A percentile compares a stretch with the other conserved stretches of the same genome.
Conservation (phyloP, 75 land plant species). For the Adiantum capillusveneris region DNA sequence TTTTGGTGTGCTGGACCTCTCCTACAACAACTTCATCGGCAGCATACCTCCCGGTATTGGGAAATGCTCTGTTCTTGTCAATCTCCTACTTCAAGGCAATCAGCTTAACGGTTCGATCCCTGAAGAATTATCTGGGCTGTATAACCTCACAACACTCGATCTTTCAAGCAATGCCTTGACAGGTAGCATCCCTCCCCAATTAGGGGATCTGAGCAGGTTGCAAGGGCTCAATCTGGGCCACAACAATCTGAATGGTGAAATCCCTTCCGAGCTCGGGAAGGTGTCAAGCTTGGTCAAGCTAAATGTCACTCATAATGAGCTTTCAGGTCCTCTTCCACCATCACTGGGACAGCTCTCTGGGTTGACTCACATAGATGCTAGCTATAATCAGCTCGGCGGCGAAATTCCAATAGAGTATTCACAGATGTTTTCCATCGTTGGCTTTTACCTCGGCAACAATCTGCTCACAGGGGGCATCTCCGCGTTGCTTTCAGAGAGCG, state of each 20-base stretch:
- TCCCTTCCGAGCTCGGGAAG: slow-evolving; percentile 23
- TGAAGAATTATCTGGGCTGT: slow-evolving; percentile 30
- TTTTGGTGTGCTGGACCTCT: slow-evolving; percentile 57
- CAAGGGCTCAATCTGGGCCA: slow-evolving; percentile 44
- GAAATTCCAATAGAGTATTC: slow-evolving; percentile 26
- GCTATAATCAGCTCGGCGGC: slow-evolving; percentile 32
- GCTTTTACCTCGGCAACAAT: slow-evolving; percentile 15
- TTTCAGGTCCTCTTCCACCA: slow-evolving; percentile 40
- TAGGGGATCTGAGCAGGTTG: slow-evolving; percentile 15
- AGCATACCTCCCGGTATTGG: slow-evolving; percentile 37
- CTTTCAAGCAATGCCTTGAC: slow-evolving; percentile 42
- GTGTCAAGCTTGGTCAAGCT: slow-evolving; percentile 43
- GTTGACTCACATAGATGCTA: slow-evolving; percentile 42
- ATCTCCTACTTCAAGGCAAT: slow-evolving; percentile 47
- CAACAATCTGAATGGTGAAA: slow-evolving; percentile 33
- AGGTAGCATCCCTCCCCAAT: slow-evolving; percentile 33
- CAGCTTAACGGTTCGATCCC: slow-evolving; percentile 52
- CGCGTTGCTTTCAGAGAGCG: slow-evolving; percentile 15
- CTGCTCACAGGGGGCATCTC: slow-evolving; percentile 15
- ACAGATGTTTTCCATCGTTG: slow-evolving; percentile 14
- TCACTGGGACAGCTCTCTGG: slow-evolving; percentile 27
- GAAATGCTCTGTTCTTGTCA: slow-evolving; percentile 36
- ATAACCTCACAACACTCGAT: slow-evolving; percentile 54
- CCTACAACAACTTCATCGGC: slow-evolving; percentile 42
- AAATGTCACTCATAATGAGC: slow-evolving; percentile 36